Conservation (phyloP, 2,329 filamentous ascomycete species). For the Arthrobotrys conoides region DNA sequence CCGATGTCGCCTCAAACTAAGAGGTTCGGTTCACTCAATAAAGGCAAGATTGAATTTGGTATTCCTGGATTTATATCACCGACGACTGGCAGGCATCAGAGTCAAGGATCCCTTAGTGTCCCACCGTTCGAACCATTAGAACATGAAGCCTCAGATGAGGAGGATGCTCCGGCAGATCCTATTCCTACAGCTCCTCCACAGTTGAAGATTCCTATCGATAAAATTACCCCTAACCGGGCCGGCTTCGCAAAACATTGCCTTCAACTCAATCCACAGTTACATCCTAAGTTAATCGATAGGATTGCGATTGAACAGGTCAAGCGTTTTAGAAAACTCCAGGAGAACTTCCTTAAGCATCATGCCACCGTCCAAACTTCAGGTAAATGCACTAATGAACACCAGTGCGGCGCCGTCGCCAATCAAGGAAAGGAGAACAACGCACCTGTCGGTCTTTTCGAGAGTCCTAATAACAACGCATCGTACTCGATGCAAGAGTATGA, state of each 20-base stretch:
- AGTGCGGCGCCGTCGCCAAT: conserved; percentile 65
- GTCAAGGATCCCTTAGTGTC: conserved; percentile 56
- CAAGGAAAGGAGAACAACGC: conserved; percentile 51
- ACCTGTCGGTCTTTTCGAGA: conserved; percentile 65
- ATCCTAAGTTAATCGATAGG: conserved; percentile 79
- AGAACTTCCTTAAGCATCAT: conserved; percentile 78
- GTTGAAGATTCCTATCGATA: conserved; percentile 70
- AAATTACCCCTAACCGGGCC: conserved; percentile 79
- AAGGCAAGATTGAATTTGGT: conserved; percentile 39
- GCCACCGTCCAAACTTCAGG: conserved; percentile 69
- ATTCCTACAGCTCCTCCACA: conserved; percentile 70
- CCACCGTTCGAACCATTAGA: conserved; percentile 68
- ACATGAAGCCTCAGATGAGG: conserved; percentile 75
- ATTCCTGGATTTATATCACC: conserved; percentile 43
- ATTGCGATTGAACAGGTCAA: conserved; percentile 84
- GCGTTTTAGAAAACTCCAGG: conserved; percentile 83
- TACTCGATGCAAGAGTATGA: conserved; percentile 66
- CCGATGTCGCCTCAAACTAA: conserved; percentile 53
- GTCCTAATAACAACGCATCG: conserved; percentile 72
- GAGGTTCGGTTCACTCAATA: conserved; percentile 43
- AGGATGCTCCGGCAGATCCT: conserved; percentile 75
- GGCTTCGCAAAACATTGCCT: conserved; percentile 83
- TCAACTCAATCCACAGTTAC: conserved; percentile 80
- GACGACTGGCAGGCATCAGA: conserved; percentile 42
- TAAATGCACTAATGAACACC: conserved; percentile 65